Percentiles rank a stretch among this genome's conserved stretches.
Evolutionary conservation across 495 filamentous ascomycete species (phyloP).

Genomic region (Xylaria castorea): DNA sequence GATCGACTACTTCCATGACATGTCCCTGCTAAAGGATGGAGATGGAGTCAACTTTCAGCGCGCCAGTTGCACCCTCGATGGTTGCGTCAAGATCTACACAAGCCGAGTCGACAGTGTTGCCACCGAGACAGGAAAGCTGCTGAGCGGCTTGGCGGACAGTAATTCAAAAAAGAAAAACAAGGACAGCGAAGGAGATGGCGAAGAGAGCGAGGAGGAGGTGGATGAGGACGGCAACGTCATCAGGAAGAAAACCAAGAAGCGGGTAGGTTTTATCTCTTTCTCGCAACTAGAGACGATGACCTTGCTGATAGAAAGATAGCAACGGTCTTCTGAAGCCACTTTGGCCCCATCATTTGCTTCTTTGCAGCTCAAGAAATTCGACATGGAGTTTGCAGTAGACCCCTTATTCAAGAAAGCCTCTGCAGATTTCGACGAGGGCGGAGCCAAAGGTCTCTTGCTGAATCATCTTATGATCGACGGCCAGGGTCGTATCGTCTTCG

Average conservation of each 20-base stretch:
- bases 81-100: conserved; percentile 99
- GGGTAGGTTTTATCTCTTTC: conserved; percentile 30
- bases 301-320: conserved; percentile 49
- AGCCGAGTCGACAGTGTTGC: conserved; percentile 98
- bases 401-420: conserved; percentile 98
- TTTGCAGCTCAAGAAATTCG: conserved; percentile 93
- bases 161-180: conserved; percentile 72
- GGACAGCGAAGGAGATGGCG: conserved; percentile 70
- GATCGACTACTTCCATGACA: conserved; percentile 99
- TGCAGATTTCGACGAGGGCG: conserved; percentile 97
- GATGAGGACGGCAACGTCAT: conserved; percentile 77
- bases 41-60: conserved; percentile 99
- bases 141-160: conserved; percentile 94
- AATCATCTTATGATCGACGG: conserved; percentile 95
- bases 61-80: conserved; percentile 96
- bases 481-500: conserved; percentile 92
- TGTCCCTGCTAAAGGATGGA: conserved; percentile 95
- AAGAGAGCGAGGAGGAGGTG: conserved; percentile 76
- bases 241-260: conserved; percentile 77
- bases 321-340: conserved; percentile 89
- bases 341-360: conserved; percentile 86
- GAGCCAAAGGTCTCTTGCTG: conserved; percentile 91
- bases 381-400: conserved; percentile 95
- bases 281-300: conserved; percentile 6
- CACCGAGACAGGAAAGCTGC: conserved; percentile 92